Percentiles rank a stretch among this genome's conserved stretches.
Evolutionary conservation across 495 filamentous ascomycete genomes (phyloP).

Genomic region (Penicillium canariense): DNA sequence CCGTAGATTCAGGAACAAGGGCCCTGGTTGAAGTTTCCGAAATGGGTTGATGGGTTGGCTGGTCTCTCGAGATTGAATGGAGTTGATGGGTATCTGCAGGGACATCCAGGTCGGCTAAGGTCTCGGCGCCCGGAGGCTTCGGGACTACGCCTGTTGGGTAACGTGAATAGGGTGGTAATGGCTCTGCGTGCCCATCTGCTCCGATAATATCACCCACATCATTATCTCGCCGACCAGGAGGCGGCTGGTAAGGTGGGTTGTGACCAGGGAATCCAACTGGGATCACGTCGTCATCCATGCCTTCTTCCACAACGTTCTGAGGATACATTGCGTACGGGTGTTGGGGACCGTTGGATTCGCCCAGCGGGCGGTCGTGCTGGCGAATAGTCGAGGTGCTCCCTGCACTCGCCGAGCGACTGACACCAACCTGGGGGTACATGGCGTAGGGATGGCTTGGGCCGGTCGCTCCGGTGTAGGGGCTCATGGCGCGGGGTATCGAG

Average conservation of each 20-base stretch:
- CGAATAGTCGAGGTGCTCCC: slow-evolving; percentile 61
- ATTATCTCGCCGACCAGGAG: slow-evolving; percentile 75
- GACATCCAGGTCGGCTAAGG: slow-evolving; percentile 23
- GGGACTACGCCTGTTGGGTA: slow-evolving; percentile 62
- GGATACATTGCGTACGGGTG: slow-evolving; percentile 86
- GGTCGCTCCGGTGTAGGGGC: slow-evolving; percentile 54
- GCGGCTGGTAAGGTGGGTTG: slow-evolving; percentile 62
- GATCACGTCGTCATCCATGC: slow-evolving; percentile 46
- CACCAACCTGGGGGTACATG: slow-evolving; percentile 55
- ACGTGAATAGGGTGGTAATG: slow-evolving; percentile 83
- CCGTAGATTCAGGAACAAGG: slow-evolving; percentile 21
- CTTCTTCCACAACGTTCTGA: slow-evolving; percentile 65
- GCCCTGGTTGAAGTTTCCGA: slow-evolving; percentile 49
- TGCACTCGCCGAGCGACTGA: slow-evolving; percentile 60
- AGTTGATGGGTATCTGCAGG: slow-evolving; percentile 24
- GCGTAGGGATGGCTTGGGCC: slow-evolving; percentile 56
- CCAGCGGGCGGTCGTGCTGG: slow-evolving; percentile 57
- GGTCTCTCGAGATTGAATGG: slow-evolving; percentile 20
- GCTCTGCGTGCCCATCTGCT: slow-evolving; percentile 87
- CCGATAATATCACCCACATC: slow-evolving; percentile 82
- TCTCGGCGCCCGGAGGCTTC: slow-evolving; percentile 31
- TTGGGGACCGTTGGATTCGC: slow-evolving; percentile 66
- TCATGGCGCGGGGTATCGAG: slow-evolving; percentile 47
- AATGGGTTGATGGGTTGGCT: slow-evolving; percentile 23
- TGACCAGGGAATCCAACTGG: slow-evolving; percentile 75